Evolutionary conservation across 495 filamentous ascomycete species (phyloP), one percentile per base, ranked within the genome.

Genomic region (Penicillium angulare): DNA sequence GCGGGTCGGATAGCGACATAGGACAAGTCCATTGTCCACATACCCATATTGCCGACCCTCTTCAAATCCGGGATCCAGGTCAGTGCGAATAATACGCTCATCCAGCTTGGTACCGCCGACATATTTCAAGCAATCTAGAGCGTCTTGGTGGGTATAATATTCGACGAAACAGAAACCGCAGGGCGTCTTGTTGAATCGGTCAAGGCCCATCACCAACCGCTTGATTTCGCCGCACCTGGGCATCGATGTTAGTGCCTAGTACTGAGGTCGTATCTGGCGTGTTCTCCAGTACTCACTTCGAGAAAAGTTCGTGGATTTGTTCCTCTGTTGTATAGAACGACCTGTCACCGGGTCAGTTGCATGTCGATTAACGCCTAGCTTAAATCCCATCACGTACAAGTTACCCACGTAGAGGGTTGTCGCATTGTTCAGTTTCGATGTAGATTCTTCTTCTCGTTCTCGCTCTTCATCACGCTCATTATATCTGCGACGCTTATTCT

Each of bases 241-340:
- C 6, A 43, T 47, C 13, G 13, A 22, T 9, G 27, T 52, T 26
- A 59, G 18, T 13, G 16, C 18, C 27, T 26, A 59, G 18, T 13
- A 16, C 18, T 29, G 20, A 9, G 0, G 43, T 27, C 12, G 21
- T 7, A 10, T 33, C 10, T 3, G 10, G 15, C 15, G 31, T 12
- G n/a, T 1, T 7, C 9, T 1, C 13, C 7, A 5, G 15, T 2
- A 29, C 79, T 53, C 49, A 86, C 81, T 97, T 97, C 12, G 88
- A 79, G 66, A 97, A 97, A 9, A 97, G 86, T 67, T 96, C 95
- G 64, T 97, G 92, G 47, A 98, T 96, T 65, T 98, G 93, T 74
- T 98, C 93, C 67, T 98, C 93, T 36, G 93, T 98, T 9, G 93
- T 98, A 77, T 96, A 98, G 73, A 98, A 98, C n/a, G 93, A 98